A percentile compares a stretch with the other conserved stretches of the same genome.
Conservation (phyloP, 2,329 filamentous ascomycete species). For the Hypoxylon sp. region DNA sequence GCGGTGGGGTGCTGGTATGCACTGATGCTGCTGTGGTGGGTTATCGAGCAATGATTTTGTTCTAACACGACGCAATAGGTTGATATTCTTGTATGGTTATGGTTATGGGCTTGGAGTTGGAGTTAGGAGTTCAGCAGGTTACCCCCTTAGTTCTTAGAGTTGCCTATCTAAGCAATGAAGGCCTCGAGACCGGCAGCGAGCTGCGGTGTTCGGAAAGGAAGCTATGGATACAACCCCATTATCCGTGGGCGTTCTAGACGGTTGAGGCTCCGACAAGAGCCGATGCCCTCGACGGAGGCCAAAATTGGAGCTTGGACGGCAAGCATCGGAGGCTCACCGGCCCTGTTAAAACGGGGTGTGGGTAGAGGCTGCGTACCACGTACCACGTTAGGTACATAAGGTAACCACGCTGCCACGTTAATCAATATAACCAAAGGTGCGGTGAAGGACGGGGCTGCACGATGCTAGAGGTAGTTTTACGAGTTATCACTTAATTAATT, state of each 20-base stretch:
- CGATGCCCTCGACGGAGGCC: slow-evolving; percentile 30
- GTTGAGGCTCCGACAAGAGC: slow-evolving; percentile 38
- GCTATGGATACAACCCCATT: slow-evolving; percentile 26
- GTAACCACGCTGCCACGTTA: slow-evolving; percentile 16
- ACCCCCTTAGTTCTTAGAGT: slow-evolving; percentile 12
- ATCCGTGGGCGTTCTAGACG: slow-evolving; percentile 30
- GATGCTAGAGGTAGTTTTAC: slow-evolving; percentile 22
- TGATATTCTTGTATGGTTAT: slow-evolving; percentile 33
- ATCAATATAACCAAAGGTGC: slow-evolving; percentile 32
- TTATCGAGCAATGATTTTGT: slow-evolving; percentile 20
- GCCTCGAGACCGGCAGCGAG: slow-evolving; percentile 8
- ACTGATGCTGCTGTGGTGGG: slow-evolving; percentile 33
- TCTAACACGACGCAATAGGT: slow-evolving; percentile 8
- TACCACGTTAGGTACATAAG: background rate
- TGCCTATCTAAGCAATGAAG: slow-evolving; percentile 21
- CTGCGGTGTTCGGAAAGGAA: slow-evolving; percentile 40
- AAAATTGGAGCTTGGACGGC: slow-evolving; percentile 38
- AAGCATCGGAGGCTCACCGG: slow-evolving; percentile 40
- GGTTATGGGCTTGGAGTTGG: slow-evolving; percentile 13
- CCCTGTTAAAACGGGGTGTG: slow-evolving; percentile 26
- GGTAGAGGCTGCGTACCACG: slow-evolving; percentile 18
- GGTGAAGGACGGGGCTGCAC: slow-evolving; percentile 18
- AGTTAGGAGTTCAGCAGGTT: background rate
- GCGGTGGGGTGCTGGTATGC: slow-evolving; percentile 32
- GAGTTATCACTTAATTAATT: slow-evolving; percentile 22